Evolutionary conservation across 768 basidiomycete genomes (phyloP).

Genomic region (Exsudoporus frostii): DNA sequence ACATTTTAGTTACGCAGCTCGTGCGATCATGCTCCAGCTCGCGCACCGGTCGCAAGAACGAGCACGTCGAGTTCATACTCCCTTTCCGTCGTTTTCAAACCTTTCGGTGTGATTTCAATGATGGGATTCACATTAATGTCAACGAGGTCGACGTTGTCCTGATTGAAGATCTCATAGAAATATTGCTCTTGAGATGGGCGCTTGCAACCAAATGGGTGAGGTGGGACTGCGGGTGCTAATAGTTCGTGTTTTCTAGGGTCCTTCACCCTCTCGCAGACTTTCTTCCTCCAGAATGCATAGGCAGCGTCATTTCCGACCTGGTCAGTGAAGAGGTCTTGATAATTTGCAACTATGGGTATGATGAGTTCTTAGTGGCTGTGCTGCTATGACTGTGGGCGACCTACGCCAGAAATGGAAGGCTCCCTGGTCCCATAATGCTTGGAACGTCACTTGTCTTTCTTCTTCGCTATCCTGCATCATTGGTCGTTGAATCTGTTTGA

Average conservation of each 20-base stretch:
- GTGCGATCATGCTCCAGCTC: neutral
- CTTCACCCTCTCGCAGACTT: neutral
- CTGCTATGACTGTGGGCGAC: neutral
- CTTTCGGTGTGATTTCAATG: constrained; percentile 5
- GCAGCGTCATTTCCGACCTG: neutral
- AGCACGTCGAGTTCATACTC: constrained; percentile 12
- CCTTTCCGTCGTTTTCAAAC: constrained; percentile 5
- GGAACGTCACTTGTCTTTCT: constrained; percentile 4
- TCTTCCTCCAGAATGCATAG: constrained; percentile 14
- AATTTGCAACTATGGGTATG: constrained; percentile 5
- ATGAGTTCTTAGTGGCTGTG: neutral
- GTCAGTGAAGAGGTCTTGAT: constrained; percentile 1
- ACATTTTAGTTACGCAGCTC: neutral
- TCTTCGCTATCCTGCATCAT: constrained; percentile 10
- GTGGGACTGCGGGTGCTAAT: neutral
- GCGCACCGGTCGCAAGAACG: constrained; percentile 5
- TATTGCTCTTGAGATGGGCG: neutral
- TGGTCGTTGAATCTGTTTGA: neutral
- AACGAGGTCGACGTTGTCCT: constrained; percentile 9
- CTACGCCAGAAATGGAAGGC: constrained; percentile 11
- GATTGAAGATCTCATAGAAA: neutral
- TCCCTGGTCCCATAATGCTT: constrained; percentile 8
- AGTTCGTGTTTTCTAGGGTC: neutral
- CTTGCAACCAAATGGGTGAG: neutral
- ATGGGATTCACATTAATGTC: constrained; percentile 10